phyloP scores from a whole-genome alignment of 768 basidiomycete genomes.

The Pleurotus ostreatus region DNA sequence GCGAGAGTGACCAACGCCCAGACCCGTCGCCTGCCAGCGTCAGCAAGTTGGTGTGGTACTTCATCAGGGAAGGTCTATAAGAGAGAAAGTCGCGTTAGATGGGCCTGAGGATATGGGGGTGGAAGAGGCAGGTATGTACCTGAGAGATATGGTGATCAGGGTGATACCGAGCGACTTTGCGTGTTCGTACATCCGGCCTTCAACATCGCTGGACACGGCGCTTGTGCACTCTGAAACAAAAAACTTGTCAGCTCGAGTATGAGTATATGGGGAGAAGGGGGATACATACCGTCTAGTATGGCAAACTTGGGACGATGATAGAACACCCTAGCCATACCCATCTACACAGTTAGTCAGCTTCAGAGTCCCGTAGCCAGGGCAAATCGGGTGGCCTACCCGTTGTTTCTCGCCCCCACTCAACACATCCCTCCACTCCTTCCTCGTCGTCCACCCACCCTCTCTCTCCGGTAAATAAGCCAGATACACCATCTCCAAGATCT shows the following conservation, averaged over 20 bases:
- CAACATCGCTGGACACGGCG: constrained; percentile 94
- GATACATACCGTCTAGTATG: constrained; percentile 67
- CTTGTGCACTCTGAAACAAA: constrained; percentile 79
- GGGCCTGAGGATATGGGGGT: neutral
- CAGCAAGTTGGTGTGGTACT: constrained; percentile 86
- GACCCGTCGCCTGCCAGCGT: constrained; percentile 72
- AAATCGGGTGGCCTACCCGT: constrained; percentile 41
- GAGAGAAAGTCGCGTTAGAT: neutral
- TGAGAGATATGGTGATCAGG: constrained; percentile 87
- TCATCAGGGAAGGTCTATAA: constrained; percentile 72
- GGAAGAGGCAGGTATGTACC: constrained; percentile 36
- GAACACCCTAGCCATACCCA: constrained; percentile 92
- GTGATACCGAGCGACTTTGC: constrained; percentile 88
- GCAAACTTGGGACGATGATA: constrained; percentile 84
- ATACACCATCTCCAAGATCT: constrained; percentile 78
- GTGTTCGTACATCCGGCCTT: constrained; percentile 93
- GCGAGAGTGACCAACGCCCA: constrained; percentile 66
- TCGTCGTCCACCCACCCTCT: constrained; percentile 85
- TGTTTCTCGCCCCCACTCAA: constrained; percentile 97
- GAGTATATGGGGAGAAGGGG: neutral
- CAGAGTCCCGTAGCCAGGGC: constrained; percentile 2
- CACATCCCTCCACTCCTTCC: constrained; percentile 97
- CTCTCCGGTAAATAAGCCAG: constrained; percentile 80
- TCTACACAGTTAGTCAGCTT: constrained; percentile 34
- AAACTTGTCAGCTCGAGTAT: too few relatives aligned